A percentile compares a stretch with the other conserved stretches of the same genome.
Conservation (phyloP, 805 yeast genomes). For the Ascoidea rubescens region DNA sequence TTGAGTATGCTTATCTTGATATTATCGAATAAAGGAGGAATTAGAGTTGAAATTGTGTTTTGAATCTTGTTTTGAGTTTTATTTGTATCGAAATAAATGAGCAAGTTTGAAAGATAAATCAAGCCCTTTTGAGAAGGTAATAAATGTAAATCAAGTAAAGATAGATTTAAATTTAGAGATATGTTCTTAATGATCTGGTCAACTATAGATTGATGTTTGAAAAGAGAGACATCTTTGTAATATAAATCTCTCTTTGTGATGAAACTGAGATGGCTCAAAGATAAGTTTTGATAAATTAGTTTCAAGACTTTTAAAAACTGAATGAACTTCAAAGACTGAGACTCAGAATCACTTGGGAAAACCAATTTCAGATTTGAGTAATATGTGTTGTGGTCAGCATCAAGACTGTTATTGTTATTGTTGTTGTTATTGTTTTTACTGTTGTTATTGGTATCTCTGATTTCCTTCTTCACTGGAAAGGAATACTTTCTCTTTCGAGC, state of each 20-base stretch:
- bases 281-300: slow-evolving; percentile 6
- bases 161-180: slow-evolving; percentile 23
- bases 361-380: neutral
- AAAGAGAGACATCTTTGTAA: slow-evolving; percentile 46
- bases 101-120: neutral
- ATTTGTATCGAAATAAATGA: neutral
- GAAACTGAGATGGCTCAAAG: slow-evolving; percentile 3
- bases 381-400: too few species aligned
- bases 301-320: slow-evolving; percentile 6
- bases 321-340: neutral
- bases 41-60: neutral
- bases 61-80: neutral
- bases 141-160: slow-evolving; percentile 29
- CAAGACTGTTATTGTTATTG: too few species aligned
- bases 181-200: slow-evolving; percentile 26
- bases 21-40: neutral
- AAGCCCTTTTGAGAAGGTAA: slow-evolving; percentile 53
- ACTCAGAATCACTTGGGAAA: neutral
- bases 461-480: too few species aligned
- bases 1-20: too few species aligned
- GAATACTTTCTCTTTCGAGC: neutral
- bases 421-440: too few species aligned
- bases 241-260: slow-evolving; percentile 42
- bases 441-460: too few species aligned
- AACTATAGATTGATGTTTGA: slow-evolving; percentile 28